phyloP scores from a whole-genome alignment of 2,329 filamentous ascomycete species.

The Ophiostoma montium region DNA sequence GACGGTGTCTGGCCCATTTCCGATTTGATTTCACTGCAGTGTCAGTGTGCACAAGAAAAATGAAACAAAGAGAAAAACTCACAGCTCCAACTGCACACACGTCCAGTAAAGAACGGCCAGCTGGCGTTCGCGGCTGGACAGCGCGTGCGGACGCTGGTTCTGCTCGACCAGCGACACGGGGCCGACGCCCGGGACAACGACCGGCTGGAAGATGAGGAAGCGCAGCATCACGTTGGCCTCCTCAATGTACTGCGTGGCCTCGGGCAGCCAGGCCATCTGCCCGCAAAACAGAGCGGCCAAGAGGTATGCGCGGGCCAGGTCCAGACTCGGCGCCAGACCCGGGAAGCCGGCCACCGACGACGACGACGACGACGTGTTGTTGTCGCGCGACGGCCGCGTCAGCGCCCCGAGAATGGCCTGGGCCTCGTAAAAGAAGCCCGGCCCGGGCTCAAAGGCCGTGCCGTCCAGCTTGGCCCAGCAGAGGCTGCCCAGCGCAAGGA shows the following conservation, averaged over 20 bases:
- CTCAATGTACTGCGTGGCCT: constrained; percentile 7
- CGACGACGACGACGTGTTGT: no score
- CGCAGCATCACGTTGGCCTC: constrained; percentile 5
- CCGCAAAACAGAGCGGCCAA: constrained; percentile 11
- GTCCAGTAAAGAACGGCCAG: constrained; percentile 11
- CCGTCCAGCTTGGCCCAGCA: constrained; percentile 8
- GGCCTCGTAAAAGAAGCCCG: constrained; percentile 3
- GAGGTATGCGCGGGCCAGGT: constrained; percentile 11
- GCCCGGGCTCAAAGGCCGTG: constrained; percentile 2
- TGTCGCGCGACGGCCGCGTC: no score
- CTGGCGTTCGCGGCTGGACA: constrained; percentile 7
- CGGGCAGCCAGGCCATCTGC: constrained; percentile 8
- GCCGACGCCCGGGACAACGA: neutral
- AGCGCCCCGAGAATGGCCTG: neutral
- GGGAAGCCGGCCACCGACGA: neutral
- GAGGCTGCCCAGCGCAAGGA: constrained; percentile 11
- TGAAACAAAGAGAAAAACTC: neutral
- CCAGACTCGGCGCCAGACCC: neutral
- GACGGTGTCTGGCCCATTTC: constrained; percentile 5
- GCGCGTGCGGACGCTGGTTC: neutral
- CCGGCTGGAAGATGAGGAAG: constrained; percentile 2
- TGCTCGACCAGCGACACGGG: constrained; percentile 7
- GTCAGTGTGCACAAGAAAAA: neutral
- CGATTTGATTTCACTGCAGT: constrained; percentile 8
- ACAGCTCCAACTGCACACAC: constrained; percentile 12